Evolutionary conservation across 2,329 filamentous ascomycete genomes (phyloP).

Genomic region (Aspergillus nomiae): DNA sequence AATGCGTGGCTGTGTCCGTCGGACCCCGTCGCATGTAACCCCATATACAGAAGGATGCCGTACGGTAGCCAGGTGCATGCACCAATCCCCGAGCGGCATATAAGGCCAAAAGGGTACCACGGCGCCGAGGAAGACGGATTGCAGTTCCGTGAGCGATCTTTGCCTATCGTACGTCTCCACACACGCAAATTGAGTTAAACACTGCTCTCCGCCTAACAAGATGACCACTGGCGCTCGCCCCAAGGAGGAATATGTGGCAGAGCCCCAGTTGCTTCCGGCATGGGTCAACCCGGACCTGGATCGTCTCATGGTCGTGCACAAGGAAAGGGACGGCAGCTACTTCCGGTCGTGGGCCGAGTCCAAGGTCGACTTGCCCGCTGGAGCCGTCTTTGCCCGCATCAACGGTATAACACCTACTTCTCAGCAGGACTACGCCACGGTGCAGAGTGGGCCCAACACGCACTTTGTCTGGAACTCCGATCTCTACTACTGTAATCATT

Average conservation of each 20-base stretch:
- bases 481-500: neutral
- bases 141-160: neutral
- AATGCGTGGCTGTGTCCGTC: neutral
- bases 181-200: neutral
- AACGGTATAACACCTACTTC: neutral
- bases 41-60: neutral
- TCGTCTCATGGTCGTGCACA: neutral
- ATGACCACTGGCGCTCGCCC: neutral
- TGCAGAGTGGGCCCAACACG: neutral
- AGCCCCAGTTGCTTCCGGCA: neutral
- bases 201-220: neutral
- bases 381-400: neutral
- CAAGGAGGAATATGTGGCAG: neutral
- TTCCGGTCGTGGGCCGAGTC: neutral
- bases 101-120: neutral
- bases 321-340: neutral
- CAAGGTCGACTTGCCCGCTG: neutral
- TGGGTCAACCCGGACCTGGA: neutral
- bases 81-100: neutral
- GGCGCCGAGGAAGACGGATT: neutral
- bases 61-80: neutral
- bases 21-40: neutral
- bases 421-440: neutral
- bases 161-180: neutral
- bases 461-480: neutral